Conservation (phyloP, 768 basidiomycete species). For the Omphalotus guepiniiformis region DNA sequence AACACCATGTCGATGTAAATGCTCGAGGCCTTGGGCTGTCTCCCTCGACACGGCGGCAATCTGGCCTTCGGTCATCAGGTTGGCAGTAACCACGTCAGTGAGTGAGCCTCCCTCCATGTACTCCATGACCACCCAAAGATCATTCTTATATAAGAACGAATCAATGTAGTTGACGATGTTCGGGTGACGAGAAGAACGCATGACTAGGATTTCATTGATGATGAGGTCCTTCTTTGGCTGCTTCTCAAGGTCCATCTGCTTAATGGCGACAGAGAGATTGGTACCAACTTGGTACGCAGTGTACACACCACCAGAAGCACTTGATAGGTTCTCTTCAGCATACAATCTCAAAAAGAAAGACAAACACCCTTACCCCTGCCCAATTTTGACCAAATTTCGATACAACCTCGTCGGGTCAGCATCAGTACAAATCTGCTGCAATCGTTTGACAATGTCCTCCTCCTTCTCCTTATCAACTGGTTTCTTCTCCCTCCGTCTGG, state of each 20-base stretch:
- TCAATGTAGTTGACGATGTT: constrained; percentile 99
- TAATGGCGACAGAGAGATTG: constrained; percentile 94
- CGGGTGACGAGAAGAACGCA: constrained; percentile 95
- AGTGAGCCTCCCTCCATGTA: constrained; percentile 97
- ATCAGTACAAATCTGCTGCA: constrained; percentile 95
- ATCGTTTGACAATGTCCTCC: constrained; percentile 85
- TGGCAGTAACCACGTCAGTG: constrained; percentile 94
- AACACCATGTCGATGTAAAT: constrained; percentile 93
- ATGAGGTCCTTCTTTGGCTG: constrained; percentile 99
- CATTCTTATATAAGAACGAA: constrained; percentile 96
- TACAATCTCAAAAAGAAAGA: constrained; percentile 7
- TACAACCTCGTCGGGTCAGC: constrained; percentile 95
- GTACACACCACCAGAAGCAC: constrained; percentile 96
- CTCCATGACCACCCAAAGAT: constrained; percentile 99
- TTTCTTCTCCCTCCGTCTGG: constrained; percentile 84
- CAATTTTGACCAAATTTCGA: constrained; percentile 92
- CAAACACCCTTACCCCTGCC: constrained; percentile 74
- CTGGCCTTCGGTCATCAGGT: constrained; percentile 97
- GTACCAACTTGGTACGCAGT: constrained; percentile 97
- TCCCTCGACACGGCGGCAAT: constrained; percentile 96
- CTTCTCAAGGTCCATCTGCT: constrained; percentile 99
- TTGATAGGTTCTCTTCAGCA: too few species aligned
- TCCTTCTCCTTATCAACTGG: constrained; percentile 73
- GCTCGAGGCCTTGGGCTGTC: constrained; percentile 88
- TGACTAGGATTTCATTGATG: constrained; percentile 97